A percentile compares a stretch with the other conserved stretches of the same genome.
These are phyloP conservation scores for Lanmaoa pseudosensibilis DNA, from an alignment of 768 basidiomycete species.

Conservation along the genomic window DNA sequence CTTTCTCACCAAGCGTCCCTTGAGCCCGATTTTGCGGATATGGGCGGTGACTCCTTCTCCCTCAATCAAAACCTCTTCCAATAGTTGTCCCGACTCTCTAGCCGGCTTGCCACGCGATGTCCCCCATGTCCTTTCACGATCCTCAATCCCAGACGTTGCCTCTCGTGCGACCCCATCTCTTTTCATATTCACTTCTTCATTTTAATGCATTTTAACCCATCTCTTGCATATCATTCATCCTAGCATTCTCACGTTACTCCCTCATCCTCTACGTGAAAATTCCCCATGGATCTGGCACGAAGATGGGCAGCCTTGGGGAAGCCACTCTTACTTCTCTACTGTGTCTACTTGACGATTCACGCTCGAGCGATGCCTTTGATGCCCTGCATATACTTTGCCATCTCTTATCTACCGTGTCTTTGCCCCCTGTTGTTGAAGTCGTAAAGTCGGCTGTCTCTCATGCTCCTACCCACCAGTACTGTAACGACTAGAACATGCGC, in stretches of 20 bases:
- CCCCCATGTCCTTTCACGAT: constrained; percentile 20
- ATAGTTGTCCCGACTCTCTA: constrained; percentile 32
- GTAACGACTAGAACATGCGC: constrained; percentile 77
- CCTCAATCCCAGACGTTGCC: constrained; percentile 30
- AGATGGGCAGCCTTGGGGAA: constrained; percentile 14
- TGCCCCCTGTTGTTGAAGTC: constrained; percentile 15
- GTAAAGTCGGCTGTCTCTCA: constrained; percentile 20
- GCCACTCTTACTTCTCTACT: constrained; percentile 11
- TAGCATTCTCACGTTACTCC: constrained; percentile 21
- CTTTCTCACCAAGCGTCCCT: constrained; percentile 26
- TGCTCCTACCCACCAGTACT: constrained; percentile 30
- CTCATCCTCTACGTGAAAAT: constrained; percentile 24
- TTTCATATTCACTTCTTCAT: constrained; percentile 23
- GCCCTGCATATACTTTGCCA: constrained; percentile 19
- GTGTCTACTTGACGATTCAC: constrained; percentile 26
- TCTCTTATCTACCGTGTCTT: constrained; percentile 10
- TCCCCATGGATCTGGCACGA: constrained; percentile 16
- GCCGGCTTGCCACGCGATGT: constrained; percentile 18
- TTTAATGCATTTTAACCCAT: constrained; percentile 33
- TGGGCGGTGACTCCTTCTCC: constrained; percentile 39
- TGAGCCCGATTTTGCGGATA: constrained; percentile 45
- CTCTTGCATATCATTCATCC: constrained; percentile 37
- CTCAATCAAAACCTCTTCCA: constrained; percentile 50
- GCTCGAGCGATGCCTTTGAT: constrained; percentile 29
- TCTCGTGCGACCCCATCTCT: constrained; percentile 32